Base-by-base conservation (phyloP, 2,329 filamentous ascomycete genomes). In the Pseudocercospora pini-densiflorae region DNA sequence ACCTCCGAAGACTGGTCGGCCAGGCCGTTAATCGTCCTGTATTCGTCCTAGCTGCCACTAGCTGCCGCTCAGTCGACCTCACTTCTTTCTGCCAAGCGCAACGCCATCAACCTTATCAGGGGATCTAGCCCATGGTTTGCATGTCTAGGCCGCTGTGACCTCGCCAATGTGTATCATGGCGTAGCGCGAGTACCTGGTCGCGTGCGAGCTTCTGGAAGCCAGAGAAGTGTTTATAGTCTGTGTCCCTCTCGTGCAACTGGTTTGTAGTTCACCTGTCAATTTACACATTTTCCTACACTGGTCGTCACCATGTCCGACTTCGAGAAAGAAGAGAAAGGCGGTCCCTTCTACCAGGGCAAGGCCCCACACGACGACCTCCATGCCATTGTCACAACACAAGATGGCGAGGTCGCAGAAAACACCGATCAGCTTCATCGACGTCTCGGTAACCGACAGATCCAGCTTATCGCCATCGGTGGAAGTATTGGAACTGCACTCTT, bases 361-460 rank as follows among this genome's bases (percentile, higher is more conserved):
- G 40, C 21, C 10, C 14, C 59, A 61, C 43, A 47, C 31, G 55
- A 63, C 45, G 55, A 68, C 53, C 21, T 67, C 12, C 57, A 66
- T 51, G 59, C 67, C 55, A 61, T 71, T 47, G 54, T 69, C 54
- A 68, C 67, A 40, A 74, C 62, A 60, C 66, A 66, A 10, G 65
- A 73, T 60, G 75, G 74, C 59, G 65, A 71, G 24, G 63, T 77
- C 29, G 69, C 69, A 58, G 75, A 77, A 57, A 78, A 77, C 70
- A 70, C 71, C 53, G 76, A 78, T 66, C 66, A 73, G 10, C 77
- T 82, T 5, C 82, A 86, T 55, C 83, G 85, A 54, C 81, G 81
- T 55, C 80, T 87, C 53, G 80, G 81, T 69, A 86, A 86, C 73
- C 80, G 85, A 61, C 73, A 76, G 59, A 76, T 77, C 43, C 74